phyloP scores from a whole-genome alignment of 345 rosid genomes.

The Viola odorata region DNA sequence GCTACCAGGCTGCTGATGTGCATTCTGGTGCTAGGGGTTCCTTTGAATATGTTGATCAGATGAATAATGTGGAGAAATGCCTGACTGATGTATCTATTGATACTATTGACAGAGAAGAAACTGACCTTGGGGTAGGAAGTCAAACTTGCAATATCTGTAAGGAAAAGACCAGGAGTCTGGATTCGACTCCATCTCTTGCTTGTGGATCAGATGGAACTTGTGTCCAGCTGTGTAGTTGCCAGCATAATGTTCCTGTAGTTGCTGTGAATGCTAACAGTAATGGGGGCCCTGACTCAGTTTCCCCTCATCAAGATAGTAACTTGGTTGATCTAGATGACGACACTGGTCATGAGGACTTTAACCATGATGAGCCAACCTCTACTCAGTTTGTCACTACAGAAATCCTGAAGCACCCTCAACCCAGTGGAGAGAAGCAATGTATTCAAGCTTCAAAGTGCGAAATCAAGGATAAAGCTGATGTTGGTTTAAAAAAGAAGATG shows the following conservation, averaged over 20 bases:
- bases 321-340: slow-evolving; percentile 15
- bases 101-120: slow-evolving; percentile 18
- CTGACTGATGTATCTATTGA: slow-evolving; percentile 20
- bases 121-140: slow-evolving; percentile 17
- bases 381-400: slow-evolving; percentile 18
- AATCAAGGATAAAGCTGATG: slow-evolving; percentile 29
- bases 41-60: slow-evolving; percentile 25
- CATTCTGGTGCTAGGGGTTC: slow-evolving; percentile 26
- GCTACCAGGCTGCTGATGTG: slow-evolving; percentile 33
- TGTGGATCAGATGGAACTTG: slow-evolving; percentile 23
- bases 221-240: slow-evolving; percentile 22
- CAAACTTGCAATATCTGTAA: slow-evolving; percentile 17
- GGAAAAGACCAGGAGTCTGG: slow-evolving; percentile 10
- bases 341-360: slow-evolving; percentile 3
- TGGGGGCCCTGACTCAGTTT: slow-evolving; percentile 25
- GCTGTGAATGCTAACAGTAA: slow-evolving; percentile 21
- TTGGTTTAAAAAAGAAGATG: slow-evolving; percentile 41
- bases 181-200: slow-evolving; percentile 18
- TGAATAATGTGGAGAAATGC: slow-evolving; percentile 16
- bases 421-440: slow-evolving; percentile 33
- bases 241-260: slow-evolving; percentile 14
- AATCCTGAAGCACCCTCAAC: slow-evolving; percentile 20
- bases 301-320: slow-evolving; percentile 34
- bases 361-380: slow-evolving; percentile 8
- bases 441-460: slow-evolving; percentile 30